These are phyloP conservation scores for Penicillium frequentans DNA, from an alignment of 2,329 filamentous ascomycete species.

Conservation along the genomic window DNA sequence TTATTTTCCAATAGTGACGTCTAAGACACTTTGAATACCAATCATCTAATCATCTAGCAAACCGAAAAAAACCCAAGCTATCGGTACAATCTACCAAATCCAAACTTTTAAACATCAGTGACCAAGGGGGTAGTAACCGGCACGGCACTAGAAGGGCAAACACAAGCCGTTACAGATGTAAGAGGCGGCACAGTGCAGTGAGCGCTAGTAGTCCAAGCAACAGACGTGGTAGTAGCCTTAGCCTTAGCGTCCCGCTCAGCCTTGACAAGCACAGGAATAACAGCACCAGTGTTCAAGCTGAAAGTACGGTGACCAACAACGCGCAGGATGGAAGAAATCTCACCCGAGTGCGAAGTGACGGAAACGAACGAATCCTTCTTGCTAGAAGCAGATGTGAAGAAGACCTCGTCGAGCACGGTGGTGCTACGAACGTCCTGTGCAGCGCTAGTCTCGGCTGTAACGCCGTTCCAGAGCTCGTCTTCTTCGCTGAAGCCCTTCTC, in stretches of 20 bases:
- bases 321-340: slow-evolving; percentile 53
- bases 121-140: slow-evolving; percentile 32
- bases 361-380: slow-evolving; percentile 51
- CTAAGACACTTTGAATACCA: too few species aligned
- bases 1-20: too few species aligned
- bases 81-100: neutral
- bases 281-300: slow-evolving; percentile 47
- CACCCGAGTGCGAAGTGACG: slow-evolving; percentile 59
- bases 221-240: slow-evolving; percentile 14
- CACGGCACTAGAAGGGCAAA: slow-evolving; percentile 30
- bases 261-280: slow-evolving; percentile 53
- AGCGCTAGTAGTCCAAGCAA: slow-evolving; percentile 29
- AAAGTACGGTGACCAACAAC: slow-evolving; percentile 48
- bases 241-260: slow-evolving; percentile 31
- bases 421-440: slow-evolving; percentile 49
- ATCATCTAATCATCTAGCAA: too few species aligned
- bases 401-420: slow-evolving; percentile 53
- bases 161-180: slow-evolving; percentile 29
- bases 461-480: slow-evolving; percentile 55
- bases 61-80: neutral
- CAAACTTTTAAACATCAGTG: slow-evolving; percentile 6
- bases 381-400: slow-evolving; percentile 28
- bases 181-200: slow-evolving; percentile 36
- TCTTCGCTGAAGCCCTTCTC: slow-evolving; percentile 55
- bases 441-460: slow-evolving; percentile 48